Evolutionary conservation across 345 rosid species (phyloP).

Genomic region (Gynandropsis gynandra): DNA sequence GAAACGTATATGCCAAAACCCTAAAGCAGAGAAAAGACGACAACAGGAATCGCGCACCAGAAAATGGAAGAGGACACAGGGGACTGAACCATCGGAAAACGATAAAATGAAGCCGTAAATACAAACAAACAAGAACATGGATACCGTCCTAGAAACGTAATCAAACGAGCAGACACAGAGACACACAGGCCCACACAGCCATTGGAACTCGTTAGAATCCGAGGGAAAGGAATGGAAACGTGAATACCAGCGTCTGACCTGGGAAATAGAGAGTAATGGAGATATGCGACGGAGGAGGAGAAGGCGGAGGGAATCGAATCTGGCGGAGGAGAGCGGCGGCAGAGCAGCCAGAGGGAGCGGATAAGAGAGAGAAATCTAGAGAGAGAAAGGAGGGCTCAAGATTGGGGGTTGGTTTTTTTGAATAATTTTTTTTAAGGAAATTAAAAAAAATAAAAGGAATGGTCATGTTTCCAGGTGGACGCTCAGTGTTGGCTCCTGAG

Average conservation of each 20-base stretch:
- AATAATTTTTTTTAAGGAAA: not conserved
- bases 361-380: constrained; percentile 16
- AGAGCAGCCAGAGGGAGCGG: constrained; percentile 14
- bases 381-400: constrained; percentile 12
- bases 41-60: not conserved
- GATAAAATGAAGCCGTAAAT: constrained; percentile 15
- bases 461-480: too few species aligned
- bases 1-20: not conserved
- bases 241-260: constrained; percentile 4
- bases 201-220: constrained; percentile 1
- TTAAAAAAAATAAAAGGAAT: constrained; percentile 8
- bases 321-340: constrained; percentile 14
- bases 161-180: constrained; percentile 5
- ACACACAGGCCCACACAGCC: constrained; percentile 10
- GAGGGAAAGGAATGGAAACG: constrained; percentile 10
- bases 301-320: constrained; percentile 2
- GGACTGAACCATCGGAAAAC: not conserved
- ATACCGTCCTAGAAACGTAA: constrained; percentile 6
- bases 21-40: not conserved
- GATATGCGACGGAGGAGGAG: not conserved
- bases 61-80: not conserved
- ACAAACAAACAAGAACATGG: not conserved
- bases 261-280: not conserved
- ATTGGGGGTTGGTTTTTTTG: constrained; percentile 1
- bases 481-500: too few species aligned